Base-by-base conservation (phyloP, 192 early-diverging fungal species). In the Tieghemiomyces parasiticus region DNA sequence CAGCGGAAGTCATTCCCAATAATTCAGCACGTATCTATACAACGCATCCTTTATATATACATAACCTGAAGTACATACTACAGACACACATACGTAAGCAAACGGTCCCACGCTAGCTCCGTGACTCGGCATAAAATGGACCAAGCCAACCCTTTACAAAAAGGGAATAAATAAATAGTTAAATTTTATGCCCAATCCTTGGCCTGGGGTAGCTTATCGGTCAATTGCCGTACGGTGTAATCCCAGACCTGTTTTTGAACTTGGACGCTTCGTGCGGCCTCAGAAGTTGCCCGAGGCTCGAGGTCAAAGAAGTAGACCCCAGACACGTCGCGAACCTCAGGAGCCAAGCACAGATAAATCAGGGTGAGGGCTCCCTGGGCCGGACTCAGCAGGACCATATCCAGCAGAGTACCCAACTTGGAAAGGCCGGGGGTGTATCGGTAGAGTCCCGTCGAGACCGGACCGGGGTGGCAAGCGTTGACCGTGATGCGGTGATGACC, bases 391-490 rank as follows among this genome's bases (percentile, higher is more conserved):
- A 74, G 73, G 19, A 78, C 64, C 63, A 64, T 59, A 29, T 46
- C 48, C 19, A 61, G 60, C 2, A 69, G 60, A 0, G 63, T 60
- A 60, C 71, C 66, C 35, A 81, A 35, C 8, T 70, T 54, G 19
- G 65, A 65, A 60, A 78, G 62, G 38, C 65, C 46, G 0, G 64
- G 29, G 49, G 73, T 66, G 45, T 75, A 67, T 32, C 75, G 66
- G 59, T 76, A 79, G 48, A 82, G 34, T 0, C 71, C 71, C 9
- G 81, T 80, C 25, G 48, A 64, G 13, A 76, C 75, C 0, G 74
- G 60, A 0, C 81, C 78, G 19, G 81, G 81, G 35, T 83, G 81
- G 55, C 69, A 70, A 2, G 74, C 76, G 56, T 78, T 79, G 45
- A 82, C 70, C 0, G 74, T 78, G 35, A 82, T 42, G n/a, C n/a